Evolutionary conservation across 306 rosid genomes (phyloP), one percentile per base, ranked within the genome.

Genomic region (Vigna nakashimae): DNA sequence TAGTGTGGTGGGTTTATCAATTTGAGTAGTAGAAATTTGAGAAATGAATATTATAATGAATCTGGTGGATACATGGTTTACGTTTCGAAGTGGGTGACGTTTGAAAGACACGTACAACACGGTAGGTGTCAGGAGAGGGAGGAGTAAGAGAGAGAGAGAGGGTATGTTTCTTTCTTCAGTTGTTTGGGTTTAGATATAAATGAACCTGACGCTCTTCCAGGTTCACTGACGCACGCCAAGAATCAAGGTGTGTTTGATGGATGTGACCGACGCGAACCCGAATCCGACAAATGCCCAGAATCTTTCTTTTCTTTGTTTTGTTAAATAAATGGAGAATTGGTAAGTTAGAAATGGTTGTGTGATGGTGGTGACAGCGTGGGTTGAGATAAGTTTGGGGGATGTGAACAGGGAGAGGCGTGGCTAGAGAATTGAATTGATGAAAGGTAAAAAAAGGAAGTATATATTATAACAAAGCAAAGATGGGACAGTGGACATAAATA

Each of bases 211-310:
- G 86, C 26, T 38, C 74, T 81, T 82, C 45, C 80, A 72, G 74
- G 71, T 66, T 69, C 75, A 78, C 78, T 78, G 86, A 85, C 73
- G 81, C 86, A 82, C 82, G 92, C 82, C 73, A 82, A 64, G 86
- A 73, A 86, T 82, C 84, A 79, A 40, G 58, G 32, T 26, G 42
- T 69, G 65, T 68, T 22, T 79, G 70, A 73, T 72, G 70, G 82
- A 80, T 77, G 80, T 72, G 83, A 84, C 59, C 55, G 55, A 75
- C 65, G 48, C 53, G n/a, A 78, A 80, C 60, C 76, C 8, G 24
- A 64, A 62, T 51, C 38, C 45, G 65, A 79, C 67, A 71, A 73
- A 83, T 68, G 9, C 51, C 20, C 52, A 40, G 40, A 62, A 26
- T n/a, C 26, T 55, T 51, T 17, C 5, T 56, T 17, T n/a, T 16